These are phyloP conservation scores for Aspergillus tamarii DNA, from an alignment of 2,329 filamentous ascomycete genomes.

Conservation along the genomic window DNA sequence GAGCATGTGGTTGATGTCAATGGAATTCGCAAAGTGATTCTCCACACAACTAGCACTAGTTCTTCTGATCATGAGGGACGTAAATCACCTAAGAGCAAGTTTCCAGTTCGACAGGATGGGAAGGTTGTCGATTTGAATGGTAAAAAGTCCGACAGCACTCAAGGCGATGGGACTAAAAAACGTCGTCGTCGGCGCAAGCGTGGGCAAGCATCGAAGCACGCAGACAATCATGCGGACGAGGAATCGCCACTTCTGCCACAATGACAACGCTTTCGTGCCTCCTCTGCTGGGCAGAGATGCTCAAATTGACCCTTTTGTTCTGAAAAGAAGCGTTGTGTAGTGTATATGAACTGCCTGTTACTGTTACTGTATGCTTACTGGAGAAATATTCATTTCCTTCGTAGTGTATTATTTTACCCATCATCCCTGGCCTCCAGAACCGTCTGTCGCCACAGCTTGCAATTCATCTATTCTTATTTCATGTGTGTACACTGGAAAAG, in stretches of 20 bases:
- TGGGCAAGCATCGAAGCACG: constrained; percentile 15
- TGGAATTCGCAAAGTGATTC: constrained; percentile 74
- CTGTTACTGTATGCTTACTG: constrained; percentile 1
- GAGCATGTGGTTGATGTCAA: constrained; percentile 76
- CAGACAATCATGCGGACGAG: constrained; percentile 12
- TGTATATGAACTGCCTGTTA: not conserved
- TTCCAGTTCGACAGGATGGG: constrained; percentile 18
- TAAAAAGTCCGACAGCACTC: constrained; percentile 3
- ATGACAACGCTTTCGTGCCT: constrained; percentile 5
- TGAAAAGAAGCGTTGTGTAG: constrained; percentile 1
- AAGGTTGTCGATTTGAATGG: constrained; percentile 18
- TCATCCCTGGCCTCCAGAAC: not conserved
- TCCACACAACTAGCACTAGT: constrained; percentile 67
- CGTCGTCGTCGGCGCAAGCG: constrained; percentile 30
- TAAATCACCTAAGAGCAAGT: constrained; percentile 11
- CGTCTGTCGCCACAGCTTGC: not conserved
- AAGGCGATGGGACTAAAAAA: constrained; percentile 24
- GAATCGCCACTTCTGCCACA: constrained; percentile 20
- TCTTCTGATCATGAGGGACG: constrained; percentile 44
- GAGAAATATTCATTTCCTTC: not conserved
- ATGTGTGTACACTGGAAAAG: not conserved
- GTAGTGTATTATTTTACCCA: not conserved
- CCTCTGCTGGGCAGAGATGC: constrained; percentile 25
- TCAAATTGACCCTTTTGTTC: not conserved
- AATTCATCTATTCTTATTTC: not conserved